These are phyloP conservation scores for Hemileia vastatrix DNA, from an alignment of 1,284 basidiomycete genomes.

Conservation along the genomic window DNA sequence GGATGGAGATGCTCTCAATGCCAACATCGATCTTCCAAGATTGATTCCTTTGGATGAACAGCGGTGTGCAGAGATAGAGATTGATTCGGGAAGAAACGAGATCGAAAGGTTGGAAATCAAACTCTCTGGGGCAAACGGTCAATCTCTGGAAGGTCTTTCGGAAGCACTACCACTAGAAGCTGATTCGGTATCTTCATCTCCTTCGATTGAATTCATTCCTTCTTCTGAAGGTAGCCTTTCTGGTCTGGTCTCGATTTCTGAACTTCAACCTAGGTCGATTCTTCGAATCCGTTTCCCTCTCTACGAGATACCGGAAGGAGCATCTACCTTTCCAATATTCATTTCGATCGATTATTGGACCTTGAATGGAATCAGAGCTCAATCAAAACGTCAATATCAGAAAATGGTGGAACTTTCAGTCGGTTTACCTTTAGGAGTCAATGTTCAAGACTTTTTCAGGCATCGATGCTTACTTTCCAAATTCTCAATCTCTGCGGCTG, in stretches of 20 bases:
- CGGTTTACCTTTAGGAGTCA: too few relatives aligned
- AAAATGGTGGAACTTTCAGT: too few relatives aligned
- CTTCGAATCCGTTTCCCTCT: not conserved
- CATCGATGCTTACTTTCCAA: too few relatives aligned
- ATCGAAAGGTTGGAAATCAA: constrained; percentile 26
- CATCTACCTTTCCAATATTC: not conserved
- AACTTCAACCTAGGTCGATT: not conserved
- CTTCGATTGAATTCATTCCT: not conserved
- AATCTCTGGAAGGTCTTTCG: not conserved
- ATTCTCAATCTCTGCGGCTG: too few relatives aligned
- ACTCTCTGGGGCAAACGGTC: not conserved
- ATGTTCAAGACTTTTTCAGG: too few relatives aligned
- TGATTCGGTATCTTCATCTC: not conserved
- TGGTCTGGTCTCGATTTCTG: not conserved
- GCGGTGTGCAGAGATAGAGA: constrained; percentile 27
- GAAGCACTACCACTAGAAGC: not conserved
- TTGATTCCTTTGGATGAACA: constrained; percentile 32
- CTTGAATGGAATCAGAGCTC: too few relatives aligned
- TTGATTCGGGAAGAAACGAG: constrained; percentile 30
- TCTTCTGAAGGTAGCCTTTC: not conserved
- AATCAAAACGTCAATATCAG: too few relatives aligned
- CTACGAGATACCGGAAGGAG: not conserved
- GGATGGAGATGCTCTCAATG: constrained; percentile 31
- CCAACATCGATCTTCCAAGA: constrained; percentile 23
- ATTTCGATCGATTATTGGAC: not conserved